phyloP scores from a whole-genome alignment of 2,329 filamentous ascomycete genomes.

The Cercospora janseana region DNA sequence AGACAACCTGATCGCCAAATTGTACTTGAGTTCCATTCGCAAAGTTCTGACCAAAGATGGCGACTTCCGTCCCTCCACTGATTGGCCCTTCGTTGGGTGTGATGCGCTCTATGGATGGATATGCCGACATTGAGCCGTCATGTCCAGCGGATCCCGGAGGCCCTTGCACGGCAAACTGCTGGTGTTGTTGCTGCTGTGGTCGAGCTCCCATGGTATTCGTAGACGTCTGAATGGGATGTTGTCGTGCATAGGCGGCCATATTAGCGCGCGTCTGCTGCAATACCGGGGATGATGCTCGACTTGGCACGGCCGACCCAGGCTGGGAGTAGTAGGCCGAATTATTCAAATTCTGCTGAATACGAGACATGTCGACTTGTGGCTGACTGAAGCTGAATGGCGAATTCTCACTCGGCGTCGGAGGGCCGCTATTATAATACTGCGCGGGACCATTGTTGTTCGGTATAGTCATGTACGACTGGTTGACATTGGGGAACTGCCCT shows the following conservation, averaged over 20 bases:
- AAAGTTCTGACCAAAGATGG: constrained; percentile 77
- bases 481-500: constrained; percentile 37
- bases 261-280: constrained; percentile 37
- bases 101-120: constrained; percentile 43
- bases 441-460: constrained; percentile 32
- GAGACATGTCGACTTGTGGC: constrained; percentile 27
- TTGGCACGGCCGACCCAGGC: constrained; percentile 47
- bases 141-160: constrained; percentile 20
- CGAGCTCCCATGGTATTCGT: constrained; percentile 27
- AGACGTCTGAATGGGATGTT: constrained; percentile 34
- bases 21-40: constrained; percentile 77
- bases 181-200: constrained; percentile 14
- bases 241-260: constrained; percentile 36
- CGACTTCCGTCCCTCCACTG: constrained; percentile 82
- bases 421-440: constrained; percentile 34
- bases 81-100: constrained; percentile 80
- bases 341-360: constrained; percentile 27
- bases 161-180: constrained; percentile 18
- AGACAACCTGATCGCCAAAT: constrained; percentile 70
- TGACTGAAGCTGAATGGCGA: constrained; percentile 30
- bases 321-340: constrained; percentile 35
- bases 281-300: constrained; percentile 73
- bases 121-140: constrained; percentile 17
- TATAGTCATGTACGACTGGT: constrained; percentile 37
- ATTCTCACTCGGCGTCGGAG: constrained; percentile 35